Evolutionary conservation across 805 yeast species (phyloP), one percentile per base, ranked within the genome.

Genomic region (Zygoascus flipseniorum): DNA sequence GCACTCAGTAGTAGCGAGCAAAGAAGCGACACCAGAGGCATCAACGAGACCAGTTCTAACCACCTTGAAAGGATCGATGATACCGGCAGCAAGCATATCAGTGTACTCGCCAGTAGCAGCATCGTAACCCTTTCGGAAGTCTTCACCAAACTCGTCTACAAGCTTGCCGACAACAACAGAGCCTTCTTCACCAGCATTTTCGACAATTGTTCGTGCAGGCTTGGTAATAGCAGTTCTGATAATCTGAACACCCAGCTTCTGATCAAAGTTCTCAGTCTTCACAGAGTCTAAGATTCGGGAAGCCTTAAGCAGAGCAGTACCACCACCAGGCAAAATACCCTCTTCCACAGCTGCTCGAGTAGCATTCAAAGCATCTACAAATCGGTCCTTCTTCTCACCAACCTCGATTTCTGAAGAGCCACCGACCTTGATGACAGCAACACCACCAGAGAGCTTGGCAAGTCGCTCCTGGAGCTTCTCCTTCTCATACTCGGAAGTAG

Each of bases 271-370:
- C 37, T 77, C 85, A 58, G 86, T 80, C 71, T 82, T 77, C 58
- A 87, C 82, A 20, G 71, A 76, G 59, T 82, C 89, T 65, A 93
- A 79, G 58, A 83, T 71, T 63, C 81, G 78, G 52, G 95, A 80
- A 50, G 98, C 97, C 80, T 93, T 93, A 66, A 89, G 79, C 68
- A 93, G 79, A 54, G 99, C 99, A 61, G 97, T 89, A 75, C 99
- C 99, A 72, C 99, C 99, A 76, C 99, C 99, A 68, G 99, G 99
- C 62, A 93, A 80, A 69, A 93, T 89, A 75, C 99, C 99, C 74
- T 89, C 96, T 75, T 92, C 92, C 59, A 93, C 96, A 60, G 99
- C 99, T 55, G 99, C 97, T 74, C 98, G 89, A 52, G 98, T 93
- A 53, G 99, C 97, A 69, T 93, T 92, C 69, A 93, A 80, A 28